Percentiles rank a stretch among this genome's conserved stretches.
Conservation (phyloP, 1,284 basidiomycete genomes). For the Leccinum griseonigrum region DNA sequence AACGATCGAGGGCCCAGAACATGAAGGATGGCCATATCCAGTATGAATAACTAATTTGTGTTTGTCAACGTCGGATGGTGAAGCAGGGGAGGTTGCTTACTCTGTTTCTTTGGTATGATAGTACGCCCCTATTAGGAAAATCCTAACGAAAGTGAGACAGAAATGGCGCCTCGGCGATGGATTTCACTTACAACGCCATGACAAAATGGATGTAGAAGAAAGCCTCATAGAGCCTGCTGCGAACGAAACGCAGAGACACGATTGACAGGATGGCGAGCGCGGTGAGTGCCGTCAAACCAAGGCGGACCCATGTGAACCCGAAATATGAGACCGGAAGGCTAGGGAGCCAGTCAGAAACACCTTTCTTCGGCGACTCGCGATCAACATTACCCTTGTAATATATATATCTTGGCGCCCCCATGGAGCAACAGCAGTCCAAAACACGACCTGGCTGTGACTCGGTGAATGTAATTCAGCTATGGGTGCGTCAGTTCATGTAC, state of each 20-base stretch:
- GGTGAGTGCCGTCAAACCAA: slow-evolving; percentile 39
- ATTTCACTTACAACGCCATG: slow-evolving; percentile 38
- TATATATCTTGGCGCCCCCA: slow-evolving; percentile 38
- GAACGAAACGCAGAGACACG: slow-evolving; percentile 44
- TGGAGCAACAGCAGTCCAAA: slow-evolving; percentile 53
- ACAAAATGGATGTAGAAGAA: slow-evolving; percentile 46
- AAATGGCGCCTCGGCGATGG: not conserved
- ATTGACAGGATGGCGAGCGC: slow-evolving; percentile 39
- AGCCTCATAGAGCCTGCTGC: slow-evolving; percentile 44
- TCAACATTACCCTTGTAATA: slow-evolving; percentile 8
- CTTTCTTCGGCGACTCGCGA: not conserved
- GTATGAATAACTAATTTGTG: slow-evolving; percentile 17
- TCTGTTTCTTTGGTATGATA: slow-evolving; percentile 36
- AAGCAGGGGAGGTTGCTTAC: slow-evolving; percentile 18
- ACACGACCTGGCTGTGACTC: slow-evolving; percentile 48
- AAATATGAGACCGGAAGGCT: slow-evolving; percentile 7
- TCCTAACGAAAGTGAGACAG: slow-evolving; percentile 27
- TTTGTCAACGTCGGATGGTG: not conserved
- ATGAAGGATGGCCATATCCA: slow-evolving; percentile 59
- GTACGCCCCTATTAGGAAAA: slow-evolving; percentile 41
- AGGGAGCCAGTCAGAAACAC: slow-evolving; percentile 2
- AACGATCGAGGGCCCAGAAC: slow-evolving; percentile 65
- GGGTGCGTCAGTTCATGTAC: slow-evolving; percentile 1
- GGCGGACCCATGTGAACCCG: slow-evolving; percentile 34
- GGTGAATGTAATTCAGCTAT: slow-evolving; percentile 52